These are phyloP conservation scores for Aspergillus carlsbadensis DNA, from an alignment of 495 filamentous ascomycete species.

Conservation along the genomic window DNA sequence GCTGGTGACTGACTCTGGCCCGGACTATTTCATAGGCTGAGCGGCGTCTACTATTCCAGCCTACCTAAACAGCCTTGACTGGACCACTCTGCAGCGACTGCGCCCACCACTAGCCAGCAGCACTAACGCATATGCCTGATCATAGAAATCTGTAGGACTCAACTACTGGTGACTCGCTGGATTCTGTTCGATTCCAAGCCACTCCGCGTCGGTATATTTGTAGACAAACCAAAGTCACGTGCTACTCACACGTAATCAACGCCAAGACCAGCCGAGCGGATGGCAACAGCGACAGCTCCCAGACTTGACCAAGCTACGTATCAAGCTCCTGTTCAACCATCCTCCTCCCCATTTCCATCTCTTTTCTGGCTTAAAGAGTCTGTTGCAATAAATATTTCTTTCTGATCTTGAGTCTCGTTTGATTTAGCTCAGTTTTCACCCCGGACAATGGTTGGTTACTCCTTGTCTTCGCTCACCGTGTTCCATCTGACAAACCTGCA, in stretches of 20 bases:
- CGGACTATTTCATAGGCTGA: slow-evolving; percentile 6
- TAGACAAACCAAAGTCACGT: background rate
- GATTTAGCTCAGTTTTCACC: background rate
- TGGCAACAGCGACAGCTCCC: slow-evolving; percentile 24
- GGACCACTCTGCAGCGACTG: background rate
- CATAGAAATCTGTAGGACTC: background rate
- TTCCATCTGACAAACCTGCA: slow-evolving; percentile 25
- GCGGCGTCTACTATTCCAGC: background rate
- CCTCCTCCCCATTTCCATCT: background rate
- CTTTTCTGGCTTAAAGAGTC: background rate
- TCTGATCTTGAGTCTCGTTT: background rate
- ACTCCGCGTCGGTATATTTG: background rate
- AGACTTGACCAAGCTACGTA: slow-evolving; percentile 7
- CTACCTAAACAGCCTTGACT: slow-evolving; percentile 1
- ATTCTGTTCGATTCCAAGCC: background rate
- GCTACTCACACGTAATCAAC: slow-evolving; percentile 6
- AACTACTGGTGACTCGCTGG: background rate
- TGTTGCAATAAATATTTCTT: too few species aligned
- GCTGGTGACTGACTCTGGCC: background rate
- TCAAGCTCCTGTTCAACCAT: slow-evolving; percentile 5
- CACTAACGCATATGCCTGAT: background rate
- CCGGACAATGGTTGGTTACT: slow-evolving; percentile 39
- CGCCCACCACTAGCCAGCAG: background rate
- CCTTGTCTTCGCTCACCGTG: slow-evolving; percentile 7
- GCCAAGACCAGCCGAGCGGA: slow-evolving; percentile 20